Evolutionary conservation across 73 alveolate species (phyloP), one percentile per base, ranked within the genome.

Genomic region (Paramecium bursaria): DNA sequence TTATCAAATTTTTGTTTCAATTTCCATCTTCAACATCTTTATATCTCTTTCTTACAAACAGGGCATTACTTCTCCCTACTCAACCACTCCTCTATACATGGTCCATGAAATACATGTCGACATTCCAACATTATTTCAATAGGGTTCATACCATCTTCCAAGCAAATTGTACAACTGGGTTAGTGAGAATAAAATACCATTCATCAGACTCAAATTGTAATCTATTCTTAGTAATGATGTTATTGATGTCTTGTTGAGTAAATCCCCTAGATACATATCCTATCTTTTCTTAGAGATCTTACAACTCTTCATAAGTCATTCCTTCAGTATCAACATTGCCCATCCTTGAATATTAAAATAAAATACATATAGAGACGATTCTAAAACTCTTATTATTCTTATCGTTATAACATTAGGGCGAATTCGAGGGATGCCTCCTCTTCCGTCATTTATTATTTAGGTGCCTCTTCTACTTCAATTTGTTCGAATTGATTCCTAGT

Each of bases 371-470:
- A 3, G 33, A 67, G 22, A 21, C 82, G 27, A 42, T 67, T 67
- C 44, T 67, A n/a, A 42, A 67, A 67, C 15, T 67, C 82, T 47
- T 39, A 21, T 35, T 67, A 42, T 67, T 67, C 82, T 42, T 67
- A 11, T 4, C 44, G 22, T 67, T 67, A 19, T 17, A 67, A 42
- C 55, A 35, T 33, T 7, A 67, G 27, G 7, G 82, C 82, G 17
- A 67, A 42, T 25, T 67, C 46, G 9, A 67, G 19, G 19, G 82
- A 67, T 39, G 19, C 22, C 11, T 67, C 82, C 33, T 67, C 82
- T 42, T 67, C 82, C 10, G 82, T 67, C 76, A 57, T 57, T 57
- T 57, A n/a, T n/a, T n/a, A n/a, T n/a, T n/a, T n/a, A n/a, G n/a
- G n/a, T n/a, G n/a, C n/a, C n/a, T n/a, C n/a, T n/a, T n/a, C n/a